phyloP scores from a whole-genome alignment of 805 yeast species.

The Sungouiella blattae region DNA sequence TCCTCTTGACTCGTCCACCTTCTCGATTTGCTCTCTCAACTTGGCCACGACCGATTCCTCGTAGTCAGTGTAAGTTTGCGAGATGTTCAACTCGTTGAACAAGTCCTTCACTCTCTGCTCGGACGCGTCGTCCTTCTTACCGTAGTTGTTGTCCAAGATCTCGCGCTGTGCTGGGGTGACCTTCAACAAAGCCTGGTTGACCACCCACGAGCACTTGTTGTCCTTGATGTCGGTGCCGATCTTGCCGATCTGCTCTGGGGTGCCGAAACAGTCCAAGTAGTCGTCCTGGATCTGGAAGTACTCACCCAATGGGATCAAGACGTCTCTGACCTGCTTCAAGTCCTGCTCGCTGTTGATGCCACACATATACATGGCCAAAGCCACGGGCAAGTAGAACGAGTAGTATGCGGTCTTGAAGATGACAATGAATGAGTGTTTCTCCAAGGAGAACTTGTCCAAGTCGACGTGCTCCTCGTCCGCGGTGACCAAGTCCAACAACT shows the following conservation, averaged over 20 bases:
- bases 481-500: constrained; percentile 88
- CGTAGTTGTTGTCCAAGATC: constrained; percentile 83
- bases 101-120: constrained; percentile 72
- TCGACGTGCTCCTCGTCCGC: constrained; percentile 97
- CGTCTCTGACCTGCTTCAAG: constrained; percentile 81
- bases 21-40: constrained; percentile 60
- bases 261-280: constrained; percentile 93
- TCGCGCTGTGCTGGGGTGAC: constrained; percentile 79
- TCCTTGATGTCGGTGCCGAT: constrained; percentile 98
- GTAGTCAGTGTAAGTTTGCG: constrained; percentile 67
- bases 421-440: constrained; percentile 92
- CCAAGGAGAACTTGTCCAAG: constrained; percentile 77
- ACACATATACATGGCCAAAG: constrained; percentile 90
- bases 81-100: constrained; percentile 71
- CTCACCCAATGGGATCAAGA: constrained; percentile 92
- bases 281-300: constrained; percentile 99
- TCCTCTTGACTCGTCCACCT: constrained; percentile 88
- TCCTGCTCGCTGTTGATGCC: constrained; percentile 71
- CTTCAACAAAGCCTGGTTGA: constrained; percentile 84
- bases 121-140: constrained; percentile 65
- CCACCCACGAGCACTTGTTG: constrained; percentile 97
- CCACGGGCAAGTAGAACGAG: constrained; percentile 96
- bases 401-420: constrained; percentile 96
- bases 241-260: constrained; percentile 96
- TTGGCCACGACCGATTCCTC: constrained; percentile 75